Evolutionary conservation across 257 asterid genomes (phyloP), one percentile per base, ranked within the genome.

Genomic region (Petunia axillaris): DNA sequence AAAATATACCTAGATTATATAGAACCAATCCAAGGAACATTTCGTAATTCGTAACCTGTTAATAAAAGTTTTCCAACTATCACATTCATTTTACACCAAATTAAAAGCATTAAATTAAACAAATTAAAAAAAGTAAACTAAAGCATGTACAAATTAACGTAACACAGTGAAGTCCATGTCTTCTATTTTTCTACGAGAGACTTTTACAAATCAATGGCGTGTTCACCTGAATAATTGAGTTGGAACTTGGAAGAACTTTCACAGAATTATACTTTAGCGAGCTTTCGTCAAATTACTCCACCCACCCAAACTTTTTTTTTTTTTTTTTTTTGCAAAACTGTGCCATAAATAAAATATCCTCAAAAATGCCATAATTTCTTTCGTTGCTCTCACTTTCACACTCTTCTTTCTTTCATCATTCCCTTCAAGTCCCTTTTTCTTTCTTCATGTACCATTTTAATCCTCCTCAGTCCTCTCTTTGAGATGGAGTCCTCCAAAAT

Each of bases 401-500:
- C 15, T 25, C 10, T 68, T 64, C 38, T 11, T 25, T 10, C 59
- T 70, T 25, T 44, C 48, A 9, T 46, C 16, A 65, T 66, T 71
- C 15, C 41, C 10, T 11, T 71, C 14, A 71, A 48, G 77, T 71
- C 77, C 77, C 50, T 35, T 46, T 44, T 35, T 35, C 1, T 48
- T 48, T 71, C 25, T 48, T 25, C 14, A 25, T 48, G 50, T 71
- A 4, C 77, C 44, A 35, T 11, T 39, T 36, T 11, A 50, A n/a
- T 70, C 59, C 77, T 41, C 68, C 73, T 76, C 50, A 79, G 40
- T 80, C 83, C 64, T 79, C 90, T 62, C 92, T 91, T 79, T 88
- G 89, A 2, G 97, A 94, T 2, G 87, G 81, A 50, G 93, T 89
- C 84, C 97, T 82, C 98, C 98, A 94, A 75, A 94, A 94, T 5